Percentiles rank a stretch among this genome's conserved stretches.
These are phyloP conservation scores for Globisporangium cystogenes DNA, from an alignment of 352 stramenopile genomes.

Conservation along the genomic window DNA sequence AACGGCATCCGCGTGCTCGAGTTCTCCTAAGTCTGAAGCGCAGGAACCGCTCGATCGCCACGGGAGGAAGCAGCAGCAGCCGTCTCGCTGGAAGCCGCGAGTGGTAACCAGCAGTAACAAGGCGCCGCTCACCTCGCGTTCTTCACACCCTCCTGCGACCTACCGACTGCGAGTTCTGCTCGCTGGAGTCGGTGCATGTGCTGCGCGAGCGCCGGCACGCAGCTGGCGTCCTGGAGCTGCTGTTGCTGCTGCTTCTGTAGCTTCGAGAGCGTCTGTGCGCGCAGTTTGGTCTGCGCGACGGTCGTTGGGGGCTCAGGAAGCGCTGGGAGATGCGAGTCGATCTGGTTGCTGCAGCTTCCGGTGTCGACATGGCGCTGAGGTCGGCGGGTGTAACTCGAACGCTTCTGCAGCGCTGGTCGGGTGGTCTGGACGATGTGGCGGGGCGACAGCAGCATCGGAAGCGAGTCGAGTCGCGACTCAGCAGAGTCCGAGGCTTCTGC, in stretches of 20 bases:
- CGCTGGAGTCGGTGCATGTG: constrained; percentile 22
- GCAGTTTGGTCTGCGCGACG: constrained; percentile 17
- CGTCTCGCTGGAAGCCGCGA: neutral
- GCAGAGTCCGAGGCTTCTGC: neutral
- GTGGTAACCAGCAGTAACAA: neutral
- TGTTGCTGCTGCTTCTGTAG: constrained; percentile 14
- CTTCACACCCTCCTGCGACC: neutral
- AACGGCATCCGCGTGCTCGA: constrained; percentile 17
- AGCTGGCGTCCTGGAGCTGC: neutral
- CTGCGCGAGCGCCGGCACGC: constrained; percentile 15
- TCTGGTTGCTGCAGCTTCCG: constrained; percentile 6
- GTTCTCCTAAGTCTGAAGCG: constrained; percentile 11
- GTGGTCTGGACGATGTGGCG: neutral
- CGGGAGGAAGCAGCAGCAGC: neutral
- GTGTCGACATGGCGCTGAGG: neutral
- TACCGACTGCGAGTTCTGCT: constrained; percentile 16
- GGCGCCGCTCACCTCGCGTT: neutral
- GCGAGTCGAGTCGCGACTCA: neutral
- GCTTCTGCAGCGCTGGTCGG: neutral
- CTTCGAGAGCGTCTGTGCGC: constrained; percentile 15
- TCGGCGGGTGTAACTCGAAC: too few species aligned
- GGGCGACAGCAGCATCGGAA: constrained; percentile 6
- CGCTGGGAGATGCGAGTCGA: neutral
- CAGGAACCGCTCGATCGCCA: too few species aligned
- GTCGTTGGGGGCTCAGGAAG: neutral